These are phyloP conservation scores for Yamadazyma scolyti DNA, from an alignment of 805 yeast genomes.

Conservation along the genomic window DNA sequence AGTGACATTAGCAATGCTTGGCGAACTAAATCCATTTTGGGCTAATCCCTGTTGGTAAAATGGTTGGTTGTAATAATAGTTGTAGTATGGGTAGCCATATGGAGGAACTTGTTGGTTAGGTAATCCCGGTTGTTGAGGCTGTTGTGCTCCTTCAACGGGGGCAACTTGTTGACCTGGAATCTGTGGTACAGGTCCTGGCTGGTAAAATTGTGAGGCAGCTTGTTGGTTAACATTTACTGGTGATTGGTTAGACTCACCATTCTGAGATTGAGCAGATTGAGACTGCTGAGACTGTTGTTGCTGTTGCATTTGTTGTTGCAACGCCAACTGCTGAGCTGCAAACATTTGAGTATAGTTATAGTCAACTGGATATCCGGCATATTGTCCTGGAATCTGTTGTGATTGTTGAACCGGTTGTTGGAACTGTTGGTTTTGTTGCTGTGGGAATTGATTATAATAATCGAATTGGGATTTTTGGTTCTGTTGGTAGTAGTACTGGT, in stretches of 20 bases:
- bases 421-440: conserved; percentile 38
- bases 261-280: conserved; percentile 7
- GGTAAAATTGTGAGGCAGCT: conserved; percentile 21
- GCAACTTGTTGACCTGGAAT: conserved; percentile 6
- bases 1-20: conserved; percentile 8
- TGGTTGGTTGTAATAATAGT: conserved; percentile 39
- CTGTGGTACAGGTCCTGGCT: conserved; percentile 6
- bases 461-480: conserved; percentile 18
- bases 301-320: conserved; percentile 11
- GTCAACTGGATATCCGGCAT: conserved; percentile 43
- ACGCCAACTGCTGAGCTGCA: conserved; percentile 18
- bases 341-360: conserved; percentile 36
- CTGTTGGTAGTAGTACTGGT: conserved; percentile 20
- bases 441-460: conserved; percentile 28
- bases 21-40: conserved; percentile 11
- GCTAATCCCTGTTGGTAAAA: conserved; percentile 22
- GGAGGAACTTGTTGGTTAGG: conserved; percentile 21
- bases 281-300: not conserved
- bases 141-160: conserved; percentile 15
- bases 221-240: conserved; percentile 15
- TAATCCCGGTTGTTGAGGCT: conserved; percentile 15
- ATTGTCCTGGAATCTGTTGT: conserved; percentile 39
- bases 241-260: conserved; percentile 13
- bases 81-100: conserved; percentile 40
- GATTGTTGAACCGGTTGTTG: conserved; percentile 38